Evolutionary conservation across 2,329 filamentous ascomycete species (phyloP), one percentile per base, ranked within the genome.

Genomic region (Colletotrichum liriopes): DNA sequence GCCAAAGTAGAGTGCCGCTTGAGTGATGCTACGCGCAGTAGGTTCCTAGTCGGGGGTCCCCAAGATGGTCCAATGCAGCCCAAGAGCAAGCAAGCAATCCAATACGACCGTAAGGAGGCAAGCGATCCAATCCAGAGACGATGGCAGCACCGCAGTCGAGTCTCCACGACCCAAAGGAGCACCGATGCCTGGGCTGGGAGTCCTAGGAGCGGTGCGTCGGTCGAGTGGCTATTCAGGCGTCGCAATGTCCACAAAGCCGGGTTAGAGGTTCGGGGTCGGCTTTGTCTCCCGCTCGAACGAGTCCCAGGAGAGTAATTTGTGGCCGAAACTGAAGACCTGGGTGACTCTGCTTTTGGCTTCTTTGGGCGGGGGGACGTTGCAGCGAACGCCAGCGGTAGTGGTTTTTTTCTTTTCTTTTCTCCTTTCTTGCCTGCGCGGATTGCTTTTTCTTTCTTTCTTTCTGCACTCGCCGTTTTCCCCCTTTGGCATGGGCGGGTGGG

Each of bases 241-340:
- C 58, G 69, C 69, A 72, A 72, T 72, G 58, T 72, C 69, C 65
- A 72, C 69, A 69, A 68, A 39, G 69, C 52, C 65, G 51, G 67
- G 62, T 45, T 60, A 55, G 41, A 55, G 43, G 39, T 23, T 52
- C 37, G 55, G 51, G 62, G 35, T 45, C 29, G 65, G 49, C 41
- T 59, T 37, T 64, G 52, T 29, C 63, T 67, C 61, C 41, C 51
- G 49, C n/a, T 55, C 52, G 64, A 51, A 58, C 64, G 68, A 71
- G 39, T 45, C 32, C 69, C 43, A 68, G 68, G 29, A 29, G 43
- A 69, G 69, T 55, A 72, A 72, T 59, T 51, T 54, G 58, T 51
- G 65, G 52, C 65, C 64, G 65, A 59, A 63, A 69, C n/a, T 58
- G 45, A 62, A 58, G 43, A 59, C 58, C 45, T 55, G 69, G 23